Evolutionary conservation across 1,284 basidiomycete genomes (phyloP), one percentile per base, ranked within the genome.

Genomic region (Ganoderma meredithae): DNA sequence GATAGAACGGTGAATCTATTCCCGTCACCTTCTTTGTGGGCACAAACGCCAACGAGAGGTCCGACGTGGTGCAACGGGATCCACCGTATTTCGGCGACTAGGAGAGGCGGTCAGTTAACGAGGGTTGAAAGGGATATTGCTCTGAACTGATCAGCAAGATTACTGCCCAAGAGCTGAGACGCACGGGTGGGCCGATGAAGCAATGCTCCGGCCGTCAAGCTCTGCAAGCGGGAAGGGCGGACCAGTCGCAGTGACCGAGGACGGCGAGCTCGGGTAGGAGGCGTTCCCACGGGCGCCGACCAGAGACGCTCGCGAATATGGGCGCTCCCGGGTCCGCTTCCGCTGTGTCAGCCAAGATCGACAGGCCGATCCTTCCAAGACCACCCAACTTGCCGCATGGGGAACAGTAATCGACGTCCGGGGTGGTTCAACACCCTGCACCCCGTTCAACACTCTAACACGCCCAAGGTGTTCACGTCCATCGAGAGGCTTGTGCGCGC

Each of bases 321-420:
- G 64, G 64, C 64, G 64, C 49, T 44, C 12, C 27, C 27, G 27
- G 27, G 3, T 31, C 27, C 27, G 27, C 27, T 3, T 31, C 61
- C 64, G 64, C 59, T 59, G 64, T 60, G 62, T 60, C 53, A 62
- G 27, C 53, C n/a, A 58, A 63, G 66, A 63, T 63, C 62, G 33
- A 10, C 61, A 25, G 41, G 61, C 36, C 61, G 66, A 63, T 67
- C 61, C 44, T 17, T 47, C 44, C 6, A 44, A 15, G 19, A n/a
- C n/a, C 13, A 17, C 43, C 22, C 22, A n/a, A 40, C 58, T 47
- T 65, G 40, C 64, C 64, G 31, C 58, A 65, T 53, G 64, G 53
- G 64, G 64, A 49, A 60, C 44, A 53, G 52, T 8, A 1, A 52
- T 52, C 22, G 5, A 52, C 12, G 15, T 5, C 4, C 52, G 7